Conservation (phyloP, 768 basidiomycete genomes). For the Xerocomellus amylosporus region DNA sequence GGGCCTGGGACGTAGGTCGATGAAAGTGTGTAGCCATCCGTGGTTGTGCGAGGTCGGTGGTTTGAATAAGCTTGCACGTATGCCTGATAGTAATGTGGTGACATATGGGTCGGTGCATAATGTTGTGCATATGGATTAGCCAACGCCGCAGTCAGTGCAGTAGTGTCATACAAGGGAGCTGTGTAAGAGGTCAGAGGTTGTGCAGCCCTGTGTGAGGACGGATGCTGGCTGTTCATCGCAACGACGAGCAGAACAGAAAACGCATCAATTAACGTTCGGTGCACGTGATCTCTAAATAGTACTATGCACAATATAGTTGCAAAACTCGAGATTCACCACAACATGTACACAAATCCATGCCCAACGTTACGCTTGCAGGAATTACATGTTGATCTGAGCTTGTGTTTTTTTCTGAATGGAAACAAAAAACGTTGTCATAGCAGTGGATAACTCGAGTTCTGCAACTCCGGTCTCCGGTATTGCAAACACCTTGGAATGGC, state of each 20-base stretch:
- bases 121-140: slow-evolving; percentile 30
- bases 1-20: slow-evolving; percentile 35
- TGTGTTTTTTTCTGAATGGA: too few species aligned
- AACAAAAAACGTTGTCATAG: too few species aligned
- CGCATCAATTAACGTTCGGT: not conserved
- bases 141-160: slow-evolving; percentile 24
- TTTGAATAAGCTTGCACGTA: slow-evolving; percentile 38
- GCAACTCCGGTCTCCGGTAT: not conserved
- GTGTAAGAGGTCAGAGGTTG: slow-evolving; percentile 7
- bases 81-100: slow-evolving; percentile 56
- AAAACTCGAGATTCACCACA: too few species aligned
- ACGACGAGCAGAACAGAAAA: not conserved
- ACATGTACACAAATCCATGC: too few species aligned
- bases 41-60: slow-evolving; percentile 21
- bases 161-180: slow-evolving; percentile 22
- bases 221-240: slow-evolving; percentile 13
- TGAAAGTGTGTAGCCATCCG: slow-evolving; percentile 39
- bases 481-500: slow-evolving; percentile 3
- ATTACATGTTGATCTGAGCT: too few species aligned
- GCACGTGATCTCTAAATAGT: slow-evolving; percentile 21
- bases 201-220: slow-evolving; percentile 1
- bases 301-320: not conserved
- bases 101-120: slow-evolving; percentile 31
- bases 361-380: too few species aligned
- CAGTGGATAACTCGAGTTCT: too few species aligned